Evolutionary conservation across 2,329 filamentous ascomycete genomes (phyloP).

Genomic region (Bretziella fagacearum): DNA sequence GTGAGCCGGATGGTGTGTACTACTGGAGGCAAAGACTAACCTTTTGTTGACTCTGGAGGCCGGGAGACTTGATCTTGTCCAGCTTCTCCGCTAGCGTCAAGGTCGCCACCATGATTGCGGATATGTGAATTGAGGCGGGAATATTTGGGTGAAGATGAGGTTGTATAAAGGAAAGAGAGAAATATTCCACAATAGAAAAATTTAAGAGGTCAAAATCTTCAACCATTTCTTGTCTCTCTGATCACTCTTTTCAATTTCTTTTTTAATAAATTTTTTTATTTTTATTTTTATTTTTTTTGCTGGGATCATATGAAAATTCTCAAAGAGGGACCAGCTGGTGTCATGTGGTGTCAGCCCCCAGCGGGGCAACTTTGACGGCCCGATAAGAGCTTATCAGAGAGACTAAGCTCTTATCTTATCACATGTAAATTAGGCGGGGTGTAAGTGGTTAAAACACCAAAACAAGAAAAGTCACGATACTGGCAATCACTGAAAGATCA

Average conservation of each 20-base stretch:
- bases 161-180: not conserved
- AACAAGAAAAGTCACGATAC: too few relatives aligned
- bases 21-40: slow-evolving; percentile 27
- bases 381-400: slow-evolving; percentile 11
- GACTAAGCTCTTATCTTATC: slow-evolving; percentile 12
- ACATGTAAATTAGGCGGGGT: too few relatives aligned
- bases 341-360: not conserved
- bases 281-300: slow-evolving; percentile 9
- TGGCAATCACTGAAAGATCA: too few relatives aligned
- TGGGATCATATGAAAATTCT: slow-evolving; percentile 13
- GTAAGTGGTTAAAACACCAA: too few relatives aligned
- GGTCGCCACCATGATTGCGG: slow-evolving; percentile 29
- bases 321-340: slow-evolving; percentile 3
- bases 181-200: not conserved
- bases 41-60: slow-evolving; percentile 88
- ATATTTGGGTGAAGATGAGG: not conserved
- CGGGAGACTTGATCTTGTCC: slow-evolving; percentile 92
- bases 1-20: not conserved
- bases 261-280: slow-evolving; percentile 4
- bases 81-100: slow-evolving; percentile 66
- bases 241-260: not conserved
- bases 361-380: not conserved
- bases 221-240: not conserved
- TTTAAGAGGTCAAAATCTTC: not conserved
- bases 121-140: slow-evolving; percentile 15